Evolutionary conservation across 2,329 filamentous ascomycete genomes (phyloP).

Genomic region (Colletotrichum sp.): DNA sequence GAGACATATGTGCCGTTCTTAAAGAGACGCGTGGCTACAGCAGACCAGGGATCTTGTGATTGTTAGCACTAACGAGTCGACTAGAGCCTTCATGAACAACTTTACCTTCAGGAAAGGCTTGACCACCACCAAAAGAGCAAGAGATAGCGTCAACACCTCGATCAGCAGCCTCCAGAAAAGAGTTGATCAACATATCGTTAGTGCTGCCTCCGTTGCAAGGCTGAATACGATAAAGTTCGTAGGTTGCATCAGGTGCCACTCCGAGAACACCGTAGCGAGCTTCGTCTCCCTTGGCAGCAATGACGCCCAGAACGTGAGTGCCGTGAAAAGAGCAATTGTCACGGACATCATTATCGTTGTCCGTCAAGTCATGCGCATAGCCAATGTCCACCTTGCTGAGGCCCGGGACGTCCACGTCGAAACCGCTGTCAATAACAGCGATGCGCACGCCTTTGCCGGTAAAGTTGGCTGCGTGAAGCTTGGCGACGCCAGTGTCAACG

Average conservation of each 20-base stretch:
- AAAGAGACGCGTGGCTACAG: not conserved
- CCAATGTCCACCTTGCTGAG: not conserved
- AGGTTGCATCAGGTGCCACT: slow-evolving; percentile 27
- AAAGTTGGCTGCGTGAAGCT: not conserved
- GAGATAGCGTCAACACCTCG: not conserved
- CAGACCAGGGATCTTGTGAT: not conserved
- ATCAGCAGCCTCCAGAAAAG: slow-evolving; percentile 1
- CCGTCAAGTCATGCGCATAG: not conserved
- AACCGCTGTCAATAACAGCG: slow-evolving; percentile 2
- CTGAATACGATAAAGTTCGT: slow-evolving; percentile 26
- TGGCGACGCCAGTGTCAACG: slow-evolving; percentile 24
- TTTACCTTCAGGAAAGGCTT: not conserved
- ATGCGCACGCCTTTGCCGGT: not conserved
- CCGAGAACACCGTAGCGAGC: slow-evolving; percentile 25
- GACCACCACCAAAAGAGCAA: not conserved
- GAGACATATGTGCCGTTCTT: not conserved
- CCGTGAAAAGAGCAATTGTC: not conserved
- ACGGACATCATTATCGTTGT: slow-evolving; percentile 1
- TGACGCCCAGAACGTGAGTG: not conserved
- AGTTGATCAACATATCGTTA: slow-evolving; percentile 7
- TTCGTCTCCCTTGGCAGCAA: slow-evolving; percentile 2
- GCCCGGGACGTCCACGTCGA: not conserved
- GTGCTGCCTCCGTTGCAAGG: slow-evolving; percentile 7
- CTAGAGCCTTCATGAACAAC: not conserved
- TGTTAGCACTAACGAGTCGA: not conserved